Base-by-base conservation (phyloP, 306 rosid genomes). In the Parietaria judaica region DNA sequence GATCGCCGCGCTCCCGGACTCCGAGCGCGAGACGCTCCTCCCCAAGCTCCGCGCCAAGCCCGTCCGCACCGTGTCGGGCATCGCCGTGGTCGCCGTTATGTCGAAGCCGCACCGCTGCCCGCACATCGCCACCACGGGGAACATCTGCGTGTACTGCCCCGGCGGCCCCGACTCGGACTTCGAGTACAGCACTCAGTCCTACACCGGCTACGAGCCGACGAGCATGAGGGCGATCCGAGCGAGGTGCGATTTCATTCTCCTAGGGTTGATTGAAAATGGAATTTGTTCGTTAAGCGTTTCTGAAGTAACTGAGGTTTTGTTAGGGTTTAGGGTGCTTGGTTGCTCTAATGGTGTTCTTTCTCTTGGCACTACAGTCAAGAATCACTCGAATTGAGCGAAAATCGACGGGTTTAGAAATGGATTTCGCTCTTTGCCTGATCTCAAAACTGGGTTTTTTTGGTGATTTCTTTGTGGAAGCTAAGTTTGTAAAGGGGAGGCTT, bases 181-280 rank as follows among this genome's bases (percentile, higher is more conserved):
- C 37, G 96, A 92, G 84, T 88, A 86, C 45, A 92, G 99, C 45
- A 88, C 99, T 70, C 99, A 92, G 72, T 92, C 96, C 56, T 92
- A 92, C 38, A 92, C 99, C 44, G 96, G 95, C n/a, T 92, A 92
- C 52, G 95, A 92, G 84, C 99, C 99, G 2, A 92, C 95, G 7
- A 92, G 99, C 14, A 92, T 92, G 99, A 86, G 99, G 6, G 99
- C 99, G 10, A 92, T 92, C 82, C 84, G 99, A 48, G 99, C 99
- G 5, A 82, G 99, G 99, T 86, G 55, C 5, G 78, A 51, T 69
- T 62, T 6, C 45, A 14, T 35, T 6, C 45, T 41, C 45, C 9
- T 41, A 5, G 45, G 7, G 6, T 41, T 41, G 9, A 41, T 41
- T 41, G 7, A 41, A 41, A 41, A 41, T 41, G 1, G 45, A 41